Evolutionary conservation across 331 rosid genomes (phyloP).

Genomic region (Spiraea crenata): DNA sequence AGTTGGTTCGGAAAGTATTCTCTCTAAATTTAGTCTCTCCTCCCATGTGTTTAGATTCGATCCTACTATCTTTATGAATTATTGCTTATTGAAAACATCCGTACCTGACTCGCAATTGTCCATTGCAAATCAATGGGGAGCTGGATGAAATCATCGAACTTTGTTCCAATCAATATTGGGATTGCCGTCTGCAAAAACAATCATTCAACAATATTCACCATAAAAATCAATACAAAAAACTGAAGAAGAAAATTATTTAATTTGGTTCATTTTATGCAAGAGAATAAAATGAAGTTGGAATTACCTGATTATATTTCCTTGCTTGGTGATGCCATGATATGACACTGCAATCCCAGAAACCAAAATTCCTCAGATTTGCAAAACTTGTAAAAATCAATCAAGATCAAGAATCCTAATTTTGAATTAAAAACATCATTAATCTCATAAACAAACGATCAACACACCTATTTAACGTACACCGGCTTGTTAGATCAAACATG

Average conservation of each 20-base stretch:
- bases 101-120: slow-evolving; percentile 92
- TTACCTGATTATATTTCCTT: slow-evolving; percentile 87
- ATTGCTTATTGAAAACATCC: neutral
- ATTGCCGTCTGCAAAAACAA: slow-evolving; percentile 66
- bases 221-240: neutral
- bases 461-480: slow-evolving; percentile 82
- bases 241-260: neutral
- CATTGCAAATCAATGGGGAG: slow-evolving; percentile 96
- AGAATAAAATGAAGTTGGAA: neutral
- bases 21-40: too few species aligned
- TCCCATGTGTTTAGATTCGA: too few species aligned
- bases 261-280: neutral
- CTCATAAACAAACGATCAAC: neutral
- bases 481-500: slow-evolving; percentile 97
- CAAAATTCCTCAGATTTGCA: neutral
- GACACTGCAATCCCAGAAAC: slow-evolving; percentile 49
- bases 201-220: neutral
- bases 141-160: slow-evolving; percentile 94
- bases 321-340: slow-evolving; percentile 72
- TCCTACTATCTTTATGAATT: too few species aligned
- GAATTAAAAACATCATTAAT: neutral
- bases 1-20: too few species aligned
- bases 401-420: neutral
- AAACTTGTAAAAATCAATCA: neutral
- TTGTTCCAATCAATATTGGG: slow-evolving; percentile 87